Evolutionary conservation across 2,329 filamentous ascomycete species (phyloP).

Genomic region (Claviceps africana): DNA sequence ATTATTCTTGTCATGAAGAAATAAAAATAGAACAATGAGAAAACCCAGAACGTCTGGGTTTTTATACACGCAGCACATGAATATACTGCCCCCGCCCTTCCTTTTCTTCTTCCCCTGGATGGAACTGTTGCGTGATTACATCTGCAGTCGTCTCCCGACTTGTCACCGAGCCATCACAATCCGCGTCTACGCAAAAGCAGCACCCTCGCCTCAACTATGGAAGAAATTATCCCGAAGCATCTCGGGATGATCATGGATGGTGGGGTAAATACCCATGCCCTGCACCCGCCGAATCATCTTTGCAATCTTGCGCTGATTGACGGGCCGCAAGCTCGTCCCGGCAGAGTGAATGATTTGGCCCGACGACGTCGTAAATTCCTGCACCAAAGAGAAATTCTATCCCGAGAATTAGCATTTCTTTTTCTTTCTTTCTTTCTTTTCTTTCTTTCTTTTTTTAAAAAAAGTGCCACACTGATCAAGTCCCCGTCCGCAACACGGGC

Average conservation of each 20-base stretch:
- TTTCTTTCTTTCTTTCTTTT: too few species aligned
- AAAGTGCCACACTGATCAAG: neutral
- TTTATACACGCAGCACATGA: slow-evolving; percentile 20
- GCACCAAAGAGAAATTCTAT: slow-evolving; percentile 85
- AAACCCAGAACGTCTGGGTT: slow-evolving; percentile 13
- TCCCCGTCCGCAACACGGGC: too few species aligned
- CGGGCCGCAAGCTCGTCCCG: slow-evolving; percentile 66
- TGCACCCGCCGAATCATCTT: slow-evolving; percentile 84
- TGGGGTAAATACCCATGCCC: slow-evolving; percentile 83
- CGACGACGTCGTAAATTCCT: slow-evolving; percentile 72
- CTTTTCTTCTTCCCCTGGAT: too few species aligned
- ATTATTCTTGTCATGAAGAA: slow-evolving; percentile 18
- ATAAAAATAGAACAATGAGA: neutral
- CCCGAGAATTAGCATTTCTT: neutral
- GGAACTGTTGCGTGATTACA: neutral
- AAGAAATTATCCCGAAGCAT: slow-evolving; percentile 40
- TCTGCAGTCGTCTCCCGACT: neutral
- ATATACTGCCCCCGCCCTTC: neutral
- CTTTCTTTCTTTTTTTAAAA: too few species aligned
- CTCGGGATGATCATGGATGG: slow-evolving; percentile 78
- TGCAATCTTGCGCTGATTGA: slow-evolving; percentile 85
- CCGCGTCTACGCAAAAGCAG: too few species aligned
- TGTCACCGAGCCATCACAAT: too few species aligned
- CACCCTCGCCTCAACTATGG: slow-evolving; percentile 5
- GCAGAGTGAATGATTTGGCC: slow-evolving; percentile 70